Base-by-base conservation (phyloP, 2,329 filamentous ascomycete species). In the Fusarium poae region DNA sequence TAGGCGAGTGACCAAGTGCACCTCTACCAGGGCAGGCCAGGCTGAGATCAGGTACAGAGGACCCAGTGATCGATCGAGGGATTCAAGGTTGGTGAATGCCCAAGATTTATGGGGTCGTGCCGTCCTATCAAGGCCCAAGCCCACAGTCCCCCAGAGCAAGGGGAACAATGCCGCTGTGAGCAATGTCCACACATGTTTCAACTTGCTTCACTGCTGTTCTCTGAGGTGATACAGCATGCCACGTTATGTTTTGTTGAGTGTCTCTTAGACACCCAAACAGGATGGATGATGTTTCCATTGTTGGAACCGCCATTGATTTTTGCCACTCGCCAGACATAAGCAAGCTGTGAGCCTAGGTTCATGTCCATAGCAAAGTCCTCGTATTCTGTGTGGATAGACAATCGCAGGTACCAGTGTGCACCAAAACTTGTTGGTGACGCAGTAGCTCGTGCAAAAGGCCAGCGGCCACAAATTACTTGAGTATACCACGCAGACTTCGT, bases 121-220 rank as follows among this genome's bases (percentile, higher is more conserved):
- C 59, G 49, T 68, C 59, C 64, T 71, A 71, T 68, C 67, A 70
- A 68, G 18, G 67, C 64, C 67, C 55, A 68, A 70, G 52, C 63
- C 63, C 67, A 65, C 45, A 53, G 51, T 40, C 49, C 67, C 51
- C 32, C n/a, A 27, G 34, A 62, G 52, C 42, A 51, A 45, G 59
- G 53, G 57, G 49, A 59, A 48, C 48, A 42, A 48, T 55, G 56
- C 64, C 45, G 58, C 56, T 46, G 61, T 44, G 58, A 69, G 55
- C 55, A 70, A 62, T 69, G 62, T 62, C 70, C 72, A 74, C 72
- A 69, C 68, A 72, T 57, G 65, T 71, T 72, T 71, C 62, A 67
- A 66, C 60, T 49, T 52, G 63, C 61, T 65, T 72, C 57, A 54
- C 50, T 64, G 48, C 45, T 50, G 46, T 43, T 43, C 42, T 48